Base-by-base conservation (phyloP, 768 basidiomycete genomes). In the Mycena rosella region DNA sequence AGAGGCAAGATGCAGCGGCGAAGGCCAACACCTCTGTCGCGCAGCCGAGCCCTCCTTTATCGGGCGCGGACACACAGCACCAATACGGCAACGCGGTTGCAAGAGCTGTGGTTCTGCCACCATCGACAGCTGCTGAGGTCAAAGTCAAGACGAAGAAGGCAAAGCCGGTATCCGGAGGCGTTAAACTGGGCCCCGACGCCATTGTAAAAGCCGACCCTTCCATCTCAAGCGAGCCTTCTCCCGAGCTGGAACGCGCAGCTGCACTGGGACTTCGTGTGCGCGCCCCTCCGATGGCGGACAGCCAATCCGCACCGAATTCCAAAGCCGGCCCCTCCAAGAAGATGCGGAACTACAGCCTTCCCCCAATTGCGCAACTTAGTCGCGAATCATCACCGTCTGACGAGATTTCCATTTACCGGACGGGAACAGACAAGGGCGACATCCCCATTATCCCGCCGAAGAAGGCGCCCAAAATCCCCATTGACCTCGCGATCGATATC, bases 341-440 rank as follows among this genome's bases (percentile, higher is more conserved):
- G 45, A 51, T 34, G n/a, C 62, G 57, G 20, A 63, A 54, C 40
- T 20, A 24, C 32, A 68, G 67, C 20, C 32, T 68, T 29, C 62
- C 67, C 36, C 52, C 67, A 1, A 27, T 48, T 18, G 34, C 36
- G 20, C 44, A 49, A 22, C 5, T 54, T 20, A 57, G 48, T 6
- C 51, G 32, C 38, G 55, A 48, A 47, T 60, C 51, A 22, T 57
- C 61, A 17, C 17, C 40, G 30, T 20, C 22, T 54, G 57, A 62
- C 14, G 67, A 72, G 26, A 52, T 74, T n/a, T 74, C 72, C 38
- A 74, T 68, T 15, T 54, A 75, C 38, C 71, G 72, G 34, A 74
- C 64, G 27, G 72, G 78, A 36, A 60, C 73, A 20, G 77, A 79
- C 65, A 45, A 63, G 10, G 78, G 78, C n/a, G 73, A 79, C 53